Evolutionary conservation across 2,329 filamentous ascomycete species (phyloP), one percentile per base, ranked within the genome.

Genomic region (Botryosphaeria dothidea): DNA sequence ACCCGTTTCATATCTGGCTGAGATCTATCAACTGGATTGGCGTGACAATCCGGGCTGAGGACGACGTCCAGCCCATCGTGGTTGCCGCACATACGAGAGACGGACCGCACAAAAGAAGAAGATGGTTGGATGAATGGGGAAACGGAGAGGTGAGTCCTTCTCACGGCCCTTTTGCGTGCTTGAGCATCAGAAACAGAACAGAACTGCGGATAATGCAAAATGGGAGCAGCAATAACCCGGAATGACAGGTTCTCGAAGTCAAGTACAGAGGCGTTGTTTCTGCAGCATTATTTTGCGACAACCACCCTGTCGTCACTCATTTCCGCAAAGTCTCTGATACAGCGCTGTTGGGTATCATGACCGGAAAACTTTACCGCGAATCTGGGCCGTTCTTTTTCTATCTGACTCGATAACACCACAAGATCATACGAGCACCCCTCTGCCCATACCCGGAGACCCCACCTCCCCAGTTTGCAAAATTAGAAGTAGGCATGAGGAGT

Each of bases 31-130:
- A 71, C 11, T 77, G 75, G 75, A 70, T 71, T 0, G 75, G 74
- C 0, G 75, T 73, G 23, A 71, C 70, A n/a, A 75, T 75, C 46
- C 65, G 69, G 3, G 69, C 66, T 1, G 67, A 68, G 0, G 68
- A 76, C 11, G 73, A 76, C 43, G 73, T 76, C 9, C 73, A 74
- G 9, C 74, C 75, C 7, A 67, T 77, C 34, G 69, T 73, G 23
- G 54, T 73, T 0, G 51, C 51, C 17, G 23, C 51, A 15, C 27
- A 34, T 27, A 54, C 5, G 23, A 19, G 27, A n/a, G 51, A 54
- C 29, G 29, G 51, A 8, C 3, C 13, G n/a, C 27, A 17, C 13
- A n/a, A 3, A 29, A 27, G 27, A 2, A 19, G 27, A 29, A n/a
- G 34, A 15, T 54, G 51, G 29, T 7, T 57, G 19, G 51, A 36